A percentile compares a stretch with the other conserved stretches of the same genome.
Evolutionary conservation across 805 yeast genomes (phyloP).

Genomic region (Spathaspora passalidarum): DNA sequence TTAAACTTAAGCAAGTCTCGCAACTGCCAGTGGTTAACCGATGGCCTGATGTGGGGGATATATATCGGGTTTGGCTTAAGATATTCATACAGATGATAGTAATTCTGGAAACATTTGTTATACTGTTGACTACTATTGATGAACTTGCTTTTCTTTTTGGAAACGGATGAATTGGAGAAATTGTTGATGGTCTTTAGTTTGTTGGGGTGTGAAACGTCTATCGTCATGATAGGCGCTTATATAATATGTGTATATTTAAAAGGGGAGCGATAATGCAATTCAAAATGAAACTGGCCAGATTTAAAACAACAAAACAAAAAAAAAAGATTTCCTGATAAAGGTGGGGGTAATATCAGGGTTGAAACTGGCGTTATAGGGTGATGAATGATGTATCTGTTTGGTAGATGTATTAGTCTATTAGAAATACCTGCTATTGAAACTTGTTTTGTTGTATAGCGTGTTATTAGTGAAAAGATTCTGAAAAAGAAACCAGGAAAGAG

Average conservation of each 20-base stretch:
- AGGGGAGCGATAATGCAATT: neutral
- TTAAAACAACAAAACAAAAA: neutral
- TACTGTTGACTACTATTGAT: constrained; percentile 4
- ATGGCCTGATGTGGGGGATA: constrained; percentile 27
- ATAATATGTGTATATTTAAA: neutral
- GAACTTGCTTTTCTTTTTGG: neutral
- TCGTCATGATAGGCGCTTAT: constrained; percentile 2
- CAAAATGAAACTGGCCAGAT: neutral
- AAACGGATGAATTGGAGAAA: neutral
- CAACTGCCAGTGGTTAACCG: constrained; percentile 71
- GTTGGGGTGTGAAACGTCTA: constrained; percentile 2
- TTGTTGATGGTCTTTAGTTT: neutral
- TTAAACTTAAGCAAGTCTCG: constrained; percentile 66
- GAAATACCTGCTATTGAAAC: neutral
- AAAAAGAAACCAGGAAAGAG: neutral
- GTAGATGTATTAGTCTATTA: neutral
- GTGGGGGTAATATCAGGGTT: too few species aligned
- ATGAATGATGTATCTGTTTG: neutral
- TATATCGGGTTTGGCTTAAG: constrained; percentile 36
- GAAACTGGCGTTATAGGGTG: too few species aligned
- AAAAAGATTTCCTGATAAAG: too few species aligned
- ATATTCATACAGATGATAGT: constrained; percentile 37
- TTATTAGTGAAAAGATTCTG: neutral
- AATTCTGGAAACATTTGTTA: constrained; percentile 40
- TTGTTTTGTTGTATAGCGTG: neutral